phyloP scores from a whole-genome alignment of 345 rosid species.

The Populus euphratica region DNA sequence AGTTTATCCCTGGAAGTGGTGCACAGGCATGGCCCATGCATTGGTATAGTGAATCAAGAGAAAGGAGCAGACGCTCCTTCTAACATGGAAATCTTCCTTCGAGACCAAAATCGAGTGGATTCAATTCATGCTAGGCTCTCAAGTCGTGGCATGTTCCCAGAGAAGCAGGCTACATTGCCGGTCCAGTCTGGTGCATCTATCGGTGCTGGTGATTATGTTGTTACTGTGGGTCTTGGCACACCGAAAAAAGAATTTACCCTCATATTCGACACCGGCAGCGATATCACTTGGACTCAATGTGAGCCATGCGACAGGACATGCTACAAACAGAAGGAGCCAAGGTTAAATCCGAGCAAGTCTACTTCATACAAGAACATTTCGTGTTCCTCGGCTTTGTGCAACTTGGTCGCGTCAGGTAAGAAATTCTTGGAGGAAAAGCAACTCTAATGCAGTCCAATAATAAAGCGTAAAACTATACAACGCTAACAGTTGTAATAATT shows the following conservation, averaged over 20 bases:
- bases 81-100: neutral
- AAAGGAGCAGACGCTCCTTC: neutral
- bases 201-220: conserved; percentile 15
- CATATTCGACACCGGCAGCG: conserved; percentile 26
- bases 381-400: conserved; percentile 10
- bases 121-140: conserved; percentile 2
- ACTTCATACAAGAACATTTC: conserved; percentile 22
- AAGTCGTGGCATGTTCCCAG: neutral
- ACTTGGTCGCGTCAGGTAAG: conserved; percentile 3
- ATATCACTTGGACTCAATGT: conserved; percentile 37
- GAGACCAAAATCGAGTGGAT: conserved; percentile 13
- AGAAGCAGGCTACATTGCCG: neutral
- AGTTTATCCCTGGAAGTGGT: neutral
- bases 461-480: too few species aligned
- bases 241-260: conserved; percentile 18
- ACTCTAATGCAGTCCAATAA: too few species aligned
- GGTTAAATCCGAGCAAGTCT: conserved; percentile 22
- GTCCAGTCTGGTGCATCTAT: neutral
- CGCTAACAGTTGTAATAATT: too few species aligned
- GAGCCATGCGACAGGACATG: conserved; percentile 18
- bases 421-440: neutral
- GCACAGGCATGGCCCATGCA: conserved; percentile 16
- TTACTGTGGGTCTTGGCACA: conserved; percentile 23
- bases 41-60: neutral
- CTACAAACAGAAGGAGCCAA: conserved; percentile 20